Evolutionary conservation across 1,139 yeast genomes (phyloP).

Genomic region (Magnusiomyces magnusii): DNA sequence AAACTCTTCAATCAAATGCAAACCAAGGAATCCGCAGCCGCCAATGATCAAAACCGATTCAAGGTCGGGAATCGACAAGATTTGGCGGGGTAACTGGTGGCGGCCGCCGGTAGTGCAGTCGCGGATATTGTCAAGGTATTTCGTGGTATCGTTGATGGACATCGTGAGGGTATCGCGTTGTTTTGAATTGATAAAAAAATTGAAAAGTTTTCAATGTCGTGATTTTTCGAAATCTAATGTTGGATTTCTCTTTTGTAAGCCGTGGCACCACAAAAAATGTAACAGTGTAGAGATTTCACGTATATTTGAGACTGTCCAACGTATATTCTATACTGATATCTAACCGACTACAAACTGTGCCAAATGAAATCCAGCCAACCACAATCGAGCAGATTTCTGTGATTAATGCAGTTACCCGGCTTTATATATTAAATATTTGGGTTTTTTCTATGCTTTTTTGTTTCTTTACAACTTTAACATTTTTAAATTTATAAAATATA

Average conservation of each 20-base stretch:
- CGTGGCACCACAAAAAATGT: not conserved
- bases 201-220: too few relatives aligned
- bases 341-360: too few relatives aligned
- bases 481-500: not conserved
- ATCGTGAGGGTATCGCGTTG: not conserved
- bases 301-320: not conserved
- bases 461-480: not conserved
- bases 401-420: too few relatives aligned
- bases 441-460: not conserved
- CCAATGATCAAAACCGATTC: constrained; percentile 78
- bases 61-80: constrained; percentile 15
- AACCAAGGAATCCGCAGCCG: constrained; percentile 92
- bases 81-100: not conserved
- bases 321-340: not conserved
- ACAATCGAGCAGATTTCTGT: too few relatives aligned
- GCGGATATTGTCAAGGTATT: not conserved
- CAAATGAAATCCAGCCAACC: constrained; percentile 2
- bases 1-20: constrained; percentile 83
- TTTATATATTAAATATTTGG: not conserved
- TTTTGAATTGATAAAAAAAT: too few relatives aligned
- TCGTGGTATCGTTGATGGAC: not conserved
- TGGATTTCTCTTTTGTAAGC: not conserved
- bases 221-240: too few relatives aligned
- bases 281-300: too few relatives aligned
- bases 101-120: constrained; percentile 4